A percentile compares a stretch with the other conserved stretches of the same genome.
These are phyloP conservation scores for Bassia scoparia DNA, from an alignment of 148 eudicot genomes.

Conservation along the genomic window DNA sequence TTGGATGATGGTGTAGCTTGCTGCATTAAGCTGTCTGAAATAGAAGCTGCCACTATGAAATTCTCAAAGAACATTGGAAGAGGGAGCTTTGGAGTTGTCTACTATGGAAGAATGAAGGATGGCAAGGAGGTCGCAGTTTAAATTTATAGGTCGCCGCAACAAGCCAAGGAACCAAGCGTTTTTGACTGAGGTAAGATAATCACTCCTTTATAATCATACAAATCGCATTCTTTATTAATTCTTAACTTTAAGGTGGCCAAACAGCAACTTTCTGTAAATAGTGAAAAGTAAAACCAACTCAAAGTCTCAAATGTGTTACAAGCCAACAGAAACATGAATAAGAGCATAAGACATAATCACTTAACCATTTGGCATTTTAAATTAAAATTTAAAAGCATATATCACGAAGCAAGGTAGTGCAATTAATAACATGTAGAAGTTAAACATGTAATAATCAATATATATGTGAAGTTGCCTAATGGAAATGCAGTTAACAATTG, in stretches of 20 bases:
- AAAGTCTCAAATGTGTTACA: neutral
- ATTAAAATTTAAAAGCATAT: neutral
- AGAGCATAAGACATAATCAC: too few relatives aligned
- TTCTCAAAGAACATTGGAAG: slow-evolving; percentile 71
- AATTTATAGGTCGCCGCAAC: slow-evolving; percentile 78
- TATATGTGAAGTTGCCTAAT: neutral
- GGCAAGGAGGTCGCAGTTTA: slow-evolving; percentile 94
- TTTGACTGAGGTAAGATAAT: slow-evolving; percentile 68
- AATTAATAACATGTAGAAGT: neutral
- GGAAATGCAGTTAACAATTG: slow-evolving; percentile 14
- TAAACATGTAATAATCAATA: neutral
- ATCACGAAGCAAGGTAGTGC: neutral
- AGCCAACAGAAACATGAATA: neutral
- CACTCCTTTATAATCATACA: neutral
- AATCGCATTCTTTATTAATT: too few relatives aligned
- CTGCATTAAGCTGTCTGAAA: slow-evolving; percentile 57
- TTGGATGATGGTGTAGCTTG: slow-evolving; percentile 76
- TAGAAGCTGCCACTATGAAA: slow-evolving; percentile 67
- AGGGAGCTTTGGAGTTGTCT: slow-evolving; percentile 97
- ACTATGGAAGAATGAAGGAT: slow-evolving; percentile 79
- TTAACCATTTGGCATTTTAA: too few relatives aligned
- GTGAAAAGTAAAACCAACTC: neutral
- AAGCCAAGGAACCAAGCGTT: slow-evolving; percentile 89
- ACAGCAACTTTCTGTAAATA: neutral
- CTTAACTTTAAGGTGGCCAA: too few relatives aligned